phyloP scores from a whole-genome alignment of 345 rosid genomes.

The Limnanthes douglasii region DNA sequence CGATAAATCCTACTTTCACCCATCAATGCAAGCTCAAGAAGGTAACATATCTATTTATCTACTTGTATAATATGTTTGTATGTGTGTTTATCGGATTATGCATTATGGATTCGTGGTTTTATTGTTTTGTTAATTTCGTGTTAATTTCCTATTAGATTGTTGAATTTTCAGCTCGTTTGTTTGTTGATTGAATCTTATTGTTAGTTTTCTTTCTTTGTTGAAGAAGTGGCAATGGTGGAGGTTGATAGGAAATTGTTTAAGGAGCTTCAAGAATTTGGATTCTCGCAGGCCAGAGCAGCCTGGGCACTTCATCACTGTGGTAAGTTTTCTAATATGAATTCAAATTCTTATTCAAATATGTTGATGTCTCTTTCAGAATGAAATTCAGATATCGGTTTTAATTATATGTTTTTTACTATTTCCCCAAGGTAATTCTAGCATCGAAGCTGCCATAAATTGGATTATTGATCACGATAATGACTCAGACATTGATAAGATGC shows the following conservation, averaged over 20 bases:
- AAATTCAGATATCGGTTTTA: neutral
- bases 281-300: conserved; percentile 37
- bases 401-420: neutral
- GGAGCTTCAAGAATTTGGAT: conserved; percentile 64
- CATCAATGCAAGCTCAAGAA: too few species aligned
- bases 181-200: too few species aligned
- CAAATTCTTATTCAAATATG: too few species aligned
- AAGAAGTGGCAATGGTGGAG: conserved; percentile 31
- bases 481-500: conserved; percentile 44
- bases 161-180: too few species aligned
- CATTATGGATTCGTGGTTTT: too few species aligned
- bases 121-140: too few species aligned
- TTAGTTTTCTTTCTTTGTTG: too few species aligned
- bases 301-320: conserved; percentile 62
- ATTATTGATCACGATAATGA: conserved; percentile 61
- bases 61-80: too few species aligned
- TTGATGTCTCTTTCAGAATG: neutral
- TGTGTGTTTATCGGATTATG: too few species aligned
- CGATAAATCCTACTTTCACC: too few species aligned
- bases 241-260: conserved; percentile 34
- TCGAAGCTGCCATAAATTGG: conserved; percentile 73
- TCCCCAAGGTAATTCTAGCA: conserved; percentile 37
- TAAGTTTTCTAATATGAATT: conserved; percentile 6
- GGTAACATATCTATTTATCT: too few species aligned
- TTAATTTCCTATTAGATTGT: too few species aligned